A percentile compares a stretch with the other conserved stretches of the same genome.
Evolutionary conservation across 192 early-diverging fungal species (phyloP).

Genomic region (Cetraspora pellucida): DNA sequence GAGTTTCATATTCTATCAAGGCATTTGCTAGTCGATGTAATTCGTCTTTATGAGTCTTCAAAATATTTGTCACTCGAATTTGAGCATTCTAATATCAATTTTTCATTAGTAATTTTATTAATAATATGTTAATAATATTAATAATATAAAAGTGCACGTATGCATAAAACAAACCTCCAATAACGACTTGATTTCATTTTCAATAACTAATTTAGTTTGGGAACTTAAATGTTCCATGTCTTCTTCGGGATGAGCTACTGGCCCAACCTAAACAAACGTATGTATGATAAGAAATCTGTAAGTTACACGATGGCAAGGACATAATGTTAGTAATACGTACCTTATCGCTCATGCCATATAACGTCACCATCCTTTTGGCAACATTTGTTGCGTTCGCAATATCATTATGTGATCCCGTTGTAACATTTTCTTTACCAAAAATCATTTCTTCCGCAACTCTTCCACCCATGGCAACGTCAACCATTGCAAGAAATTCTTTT

Average conservation of each 20-base stretch:
- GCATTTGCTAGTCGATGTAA: constrained; percentile 88
- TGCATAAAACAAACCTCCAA: constrained; percentile 57
- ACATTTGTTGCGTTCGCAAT: constrained; percentile 86
- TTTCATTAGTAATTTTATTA: neutral
- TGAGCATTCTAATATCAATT: constrained; percentile 57
- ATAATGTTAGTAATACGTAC: neutral
- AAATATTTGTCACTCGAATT: constrained; percentile 66
- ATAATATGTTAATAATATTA: neutral
- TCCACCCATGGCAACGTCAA: constrained; percentile 99
- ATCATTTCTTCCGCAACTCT: constrained; percentile 96
- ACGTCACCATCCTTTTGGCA: constrained; percentile 88
- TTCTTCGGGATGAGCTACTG: constrained; percentile 75
- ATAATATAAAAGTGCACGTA: constrained; percentile 7
- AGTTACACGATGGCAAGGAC: neutral
- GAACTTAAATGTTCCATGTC: constrained; percentile 73
- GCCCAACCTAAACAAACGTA: constrained; percentile 59
- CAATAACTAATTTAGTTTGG: constrained; percentile 80
- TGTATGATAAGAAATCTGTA: neutral
- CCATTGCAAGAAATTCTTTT: constrained; percentile 81
- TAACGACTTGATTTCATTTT: constrained; percentile 79
- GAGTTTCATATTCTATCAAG: constrained; percentile 94
- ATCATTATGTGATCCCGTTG: constrained; percentile 92
- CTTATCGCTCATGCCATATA: constrained; percentile 94
- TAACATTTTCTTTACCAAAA: constrained; percentile 92
- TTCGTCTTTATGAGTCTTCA: constrained; percentile 81